phyloP scores from a whole-genome alignment of 179 eudicot species.

The Actinidia chinensis region DNA sequence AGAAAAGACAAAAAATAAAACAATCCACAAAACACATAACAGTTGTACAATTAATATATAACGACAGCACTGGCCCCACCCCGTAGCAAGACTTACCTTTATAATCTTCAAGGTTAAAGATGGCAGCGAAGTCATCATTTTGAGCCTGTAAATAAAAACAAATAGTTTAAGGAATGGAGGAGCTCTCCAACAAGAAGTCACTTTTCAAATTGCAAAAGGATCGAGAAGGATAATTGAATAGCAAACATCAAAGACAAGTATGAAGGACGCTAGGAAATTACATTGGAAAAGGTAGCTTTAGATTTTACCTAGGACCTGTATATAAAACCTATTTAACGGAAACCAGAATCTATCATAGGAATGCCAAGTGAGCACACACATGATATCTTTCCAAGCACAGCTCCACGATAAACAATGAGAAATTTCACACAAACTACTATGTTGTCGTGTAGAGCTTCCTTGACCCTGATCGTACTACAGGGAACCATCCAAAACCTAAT shows the following conservation, averaged over 20 bases:
- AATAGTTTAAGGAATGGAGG: slow-evolving; percentile 4
- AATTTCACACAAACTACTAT: background rate
- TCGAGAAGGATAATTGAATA: background rate
- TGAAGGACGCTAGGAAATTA: slow-evolving; percentile 8
- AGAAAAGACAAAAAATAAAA: background rate
- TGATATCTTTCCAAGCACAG: background rate
- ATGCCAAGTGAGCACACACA: background rate
- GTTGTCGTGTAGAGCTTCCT: background rate
- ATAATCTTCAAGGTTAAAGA: slow-evolving; percentile 90
- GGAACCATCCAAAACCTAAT: background rate
- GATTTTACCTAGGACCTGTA: background rate
- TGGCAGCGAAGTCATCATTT: slow-evolving; percentile 74
- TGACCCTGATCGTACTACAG: background rate
- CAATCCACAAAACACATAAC: background rate
- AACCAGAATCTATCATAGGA: background rate
- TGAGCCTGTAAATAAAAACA: slow-evolving; percentile 64
- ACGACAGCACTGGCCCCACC: background rate
- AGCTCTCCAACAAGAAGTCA: background rate
- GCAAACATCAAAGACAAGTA: background rate
- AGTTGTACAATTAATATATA: too few species aligned
- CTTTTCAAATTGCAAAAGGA: background rate
- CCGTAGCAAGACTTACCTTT: slow-evolving; percentile 53
- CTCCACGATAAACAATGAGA: background rate
- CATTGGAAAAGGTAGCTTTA: slow-evolving; percentile 1
- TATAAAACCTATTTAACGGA: slow-evolving; percentile 4